A percentile compares a stretch with the other conserved stretches of the same genome.
Evolutionary conservation across 345 rosid genomes (phyloP).

Genomic region (Gossypium thurberi): DNA sequence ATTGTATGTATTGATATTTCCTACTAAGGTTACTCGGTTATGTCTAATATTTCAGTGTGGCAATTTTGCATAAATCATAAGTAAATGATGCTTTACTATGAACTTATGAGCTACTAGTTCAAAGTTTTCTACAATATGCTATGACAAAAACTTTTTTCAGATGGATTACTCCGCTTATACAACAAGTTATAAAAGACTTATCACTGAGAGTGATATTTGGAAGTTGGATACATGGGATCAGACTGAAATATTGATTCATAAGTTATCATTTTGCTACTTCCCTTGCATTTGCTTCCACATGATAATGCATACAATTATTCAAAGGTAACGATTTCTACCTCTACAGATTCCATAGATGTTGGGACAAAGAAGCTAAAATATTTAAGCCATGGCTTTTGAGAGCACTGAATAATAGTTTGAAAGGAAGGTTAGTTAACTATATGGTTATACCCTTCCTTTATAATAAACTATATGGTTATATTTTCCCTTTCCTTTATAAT

Average conservation of each 20-base stretch:
- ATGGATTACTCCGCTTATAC: no score
- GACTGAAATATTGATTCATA: constrained; percentile 12
- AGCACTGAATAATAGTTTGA: constrained; percentile 73
- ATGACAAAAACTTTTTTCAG: constrained; percentile 52
- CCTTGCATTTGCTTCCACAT: constrained; percentile 8
- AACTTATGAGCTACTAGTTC: not conserved
- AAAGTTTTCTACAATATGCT: not conserved
- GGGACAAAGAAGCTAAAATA: constrained; percentile 61
- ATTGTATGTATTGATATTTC: constrained; percentile 7
- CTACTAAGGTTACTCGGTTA: not conserved
- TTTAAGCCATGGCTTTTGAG: constrained; percentile 83
- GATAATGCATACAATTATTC: not conserved
- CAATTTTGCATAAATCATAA: not conserved
- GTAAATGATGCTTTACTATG: no score
- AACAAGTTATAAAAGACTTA: no score
- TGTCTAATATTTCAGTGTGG: not conserved
- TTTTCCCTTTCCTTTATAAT: not conserved
- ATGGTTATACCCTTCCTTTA: not conserved
- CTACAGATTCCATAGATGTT: constrained; percentile 63
- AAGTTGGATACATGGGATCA: no score
- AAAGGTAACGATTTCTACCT: not conserved
- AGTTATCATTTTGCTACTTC: constrained; percentile 32
- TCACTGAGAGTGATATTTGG: no score
- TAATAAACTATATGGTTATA: not conserved
- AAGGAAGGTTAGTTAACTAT: constrained; percentile 47